Evolutionary conservation across 441 rosid genomes (phyloP).

Genomic region (Populus hybrid): DNA sequence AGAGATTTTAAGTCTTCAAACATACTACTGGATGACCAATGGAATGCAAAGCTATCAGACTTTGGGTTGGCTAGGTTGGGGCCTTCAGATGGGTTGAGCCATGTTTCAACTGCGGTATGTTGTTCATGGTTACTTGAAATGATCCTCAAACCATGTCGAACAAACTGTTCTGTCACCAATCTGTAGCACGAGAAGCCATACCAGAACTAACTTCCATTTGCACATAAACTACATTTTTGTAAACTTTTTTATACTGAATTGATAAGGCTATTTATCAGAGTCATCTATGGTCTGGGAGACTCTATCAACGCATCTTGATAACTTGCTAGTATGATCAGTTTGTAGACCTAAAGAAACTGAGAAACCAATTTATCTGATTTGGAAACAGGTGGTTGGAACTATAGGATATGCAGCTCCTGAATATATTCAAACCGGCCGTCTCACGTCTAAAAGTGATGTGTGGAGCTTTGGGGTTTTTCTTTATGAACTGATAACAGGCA

Average conservation of each 20-base stretch:
- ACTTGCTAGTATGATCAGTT: background rate
- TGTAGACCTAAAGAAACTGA: background rate
- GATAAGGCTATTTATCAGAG: background rate
- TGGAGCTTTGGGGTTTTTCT: conserved; percentile 82
- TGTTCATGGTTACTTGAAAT: conserved; percentile 9
- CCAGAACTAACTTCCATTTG: background rate
- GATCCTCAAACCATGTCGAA: background rate
- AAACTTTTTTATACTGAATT: background rate
- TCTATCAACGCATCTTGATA: background rate
- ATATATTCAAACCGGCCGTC: conserved; percentile 75
- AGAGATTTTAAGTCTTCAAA: conserved; percentile 90
- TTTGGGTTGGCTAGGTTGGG: conserved; percentile 89
- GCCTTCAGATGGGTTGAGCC: conserved; percentile 75
- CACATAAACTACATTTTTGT: background rate
- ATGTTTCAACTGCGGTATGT: conserved; percentile 75
- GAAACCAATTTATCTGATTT: conserved; percentile 6
- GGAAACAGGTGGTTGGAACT: conserved; percentile 71
- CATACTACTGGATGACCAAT: conserved; percentile 80
- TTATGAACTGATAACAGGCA: conserved; percentile 73
- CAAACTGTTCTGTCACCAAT: background rate
- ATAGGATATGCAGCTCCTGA: conserved; percentile 93
- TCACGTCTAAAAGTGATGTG: conserved; percentile 74
- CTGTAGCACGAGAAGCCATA: background rate
- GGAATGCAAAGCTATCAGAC: conserved; percentile 77
- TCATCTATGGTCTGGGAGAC: background rate